These are phyloP conservation scores for Ophioceras dolichostomum DNA, from an alignment of 2,329 filamentous ascomycete genomes.

Conservation along the genomic window DNA sequence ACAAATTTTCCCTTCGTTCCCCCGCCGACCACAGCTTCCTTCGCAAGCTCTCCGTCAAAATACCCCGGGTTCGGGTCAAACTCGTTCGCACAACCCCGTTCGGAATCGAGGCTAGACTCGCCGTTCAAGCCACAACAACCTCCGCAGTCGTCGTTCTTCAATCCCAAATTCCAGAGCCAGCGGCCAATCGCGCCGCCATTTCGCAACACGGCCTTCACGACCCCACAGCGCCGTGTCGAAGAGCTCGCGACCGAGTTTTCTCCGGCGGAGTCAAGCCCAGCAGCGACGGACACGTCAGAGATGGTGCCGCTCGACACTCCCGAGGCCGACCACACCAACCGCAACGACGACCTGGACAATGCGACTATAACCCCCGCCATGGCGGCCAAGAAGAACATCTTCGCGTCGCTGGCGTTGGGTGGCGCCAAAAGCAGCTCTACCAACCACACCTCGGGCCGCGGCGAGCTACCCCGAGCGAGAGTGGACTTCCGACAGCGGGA, in stretches of 20 bases:
- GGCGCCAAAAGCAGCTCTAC: too few relatives aligned
- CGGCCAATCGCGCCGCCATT: conserved; percentile 40
- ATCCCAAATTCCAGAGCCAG: conserved; percentile 26
- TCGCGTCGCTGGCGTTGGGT: too few relatives aligned
- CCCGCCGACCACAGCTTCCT: conserved; percentile 9
- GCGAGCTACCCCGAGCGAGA: conserved; percentile 46
- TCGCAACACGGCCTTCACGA: conserved; percentile 52
- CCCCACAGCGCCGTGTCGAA: conserved; percentile 45
- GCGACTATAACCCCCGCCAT: conserved; percentile 35
- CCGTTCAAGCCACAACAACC: conserved; percentile 19
- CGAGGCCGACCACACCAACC: conserved; percentile 37
- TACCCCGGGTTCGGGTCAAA: conserved; percentile 8
- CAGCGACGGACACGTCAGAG: conserved; percentile 43
- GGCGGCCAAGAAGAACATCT: conserved; percentile 18
- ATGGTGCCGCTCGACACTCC: conserved; percentile 37
- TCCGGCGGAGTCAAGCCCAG: conserved; percentile 47
- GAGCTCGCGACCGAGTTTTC: conserved; percentile 42
- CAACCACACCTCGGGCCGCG: conserved; percentile 43
- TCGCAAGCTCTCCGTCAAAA: conserved; percentile 11
- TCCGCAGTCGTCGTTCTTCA: conserved; percentile 30
- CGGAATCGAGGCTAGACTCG: conserved; percentile 6
- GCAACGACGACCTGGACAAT: conserved; percentile 23
- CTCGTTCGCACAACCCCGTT: conserved; percentile 11
- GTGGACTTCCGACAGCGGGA: conserved; percentile 25
- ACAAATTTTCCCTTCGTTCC: too few relatives aligned